phyloP scores from a whole-genome alignment of 2,329 filamentous ascomycete genomes.

The Phialophora expanda region DNA sequence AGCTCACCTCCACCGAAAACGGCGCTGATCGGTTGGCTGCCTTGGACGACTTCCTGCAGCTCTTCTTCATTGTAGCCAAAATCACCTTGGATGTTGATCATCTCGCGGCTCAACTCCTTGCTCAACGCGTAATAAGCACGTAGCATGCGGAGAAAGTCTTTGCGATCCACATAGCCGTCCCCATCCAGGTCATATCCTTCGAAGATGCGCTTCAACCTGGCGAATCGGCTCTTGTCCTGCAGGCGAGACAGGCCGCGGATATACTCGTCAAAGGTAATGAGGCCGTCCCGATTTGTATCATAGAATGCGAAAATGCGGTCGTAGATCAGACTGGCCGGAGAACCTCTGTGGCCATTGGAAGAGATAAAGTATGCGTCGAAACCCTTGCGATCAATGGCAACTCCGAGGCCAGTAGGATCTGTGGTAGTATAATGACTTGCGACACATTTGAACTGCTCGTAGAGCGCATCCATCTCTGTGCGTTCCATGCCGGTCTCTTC shows the following conservation, averaged over 20 bases:
- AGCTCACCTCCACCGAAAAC: constrained; percentile 74
- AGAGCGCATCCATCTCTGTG: constrained; percentile 87
- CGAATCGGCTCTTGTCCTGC: constrained; percentile 64
- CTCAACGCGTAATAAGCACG: constrained; percentile 89
- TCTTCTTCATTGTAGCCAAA: constrained; percentile 77
- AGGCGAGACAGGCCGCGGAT: constrained; percentile 76
- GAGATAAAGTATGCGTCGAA: constrained; percentile 91
- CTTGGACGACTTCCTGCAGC: constrained; percentile 75
- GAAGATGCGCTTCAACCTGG: constrained; percentile 74
- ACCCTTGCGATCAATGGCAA: constrained; percentile 89
- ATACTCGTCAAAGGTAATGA: constrained; percentile 94
- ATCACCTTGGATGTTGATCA: constrained; percentile 76
- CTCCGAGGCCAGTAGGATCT: constrained; percentile 75
- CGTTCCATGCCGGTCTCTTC: constrained; percentile 79
- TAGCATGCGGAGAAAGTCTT: constrained; percentile 90
- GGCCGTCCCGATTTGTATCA: constrained; percentile 83
- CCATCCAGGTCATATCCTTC: constrained; percentile 88
- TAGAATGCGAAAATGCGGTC: constrained; percentile 98
- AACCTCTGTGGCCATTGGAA: constrained; percentile 76
- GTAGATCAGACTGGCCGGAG: constrained; percentile 85
- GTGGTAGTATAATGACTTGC: constrained; percentile 82
- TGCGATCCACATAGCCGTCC: constrained; percentile 82
- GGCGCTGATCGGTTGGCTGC: constrained; percentile 78
- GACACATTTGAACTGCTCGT: constrained; percentile 96
- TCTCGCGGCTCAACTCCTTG: constrained; percentile 85